A percentile compares a stretch with the other conserved stretches of the same genome.
These are phyloP conservation scores for Zygoascus meyerae DNA, from an alignment of 1,139 yeast species.

Conservation along the genomic window DNA sequence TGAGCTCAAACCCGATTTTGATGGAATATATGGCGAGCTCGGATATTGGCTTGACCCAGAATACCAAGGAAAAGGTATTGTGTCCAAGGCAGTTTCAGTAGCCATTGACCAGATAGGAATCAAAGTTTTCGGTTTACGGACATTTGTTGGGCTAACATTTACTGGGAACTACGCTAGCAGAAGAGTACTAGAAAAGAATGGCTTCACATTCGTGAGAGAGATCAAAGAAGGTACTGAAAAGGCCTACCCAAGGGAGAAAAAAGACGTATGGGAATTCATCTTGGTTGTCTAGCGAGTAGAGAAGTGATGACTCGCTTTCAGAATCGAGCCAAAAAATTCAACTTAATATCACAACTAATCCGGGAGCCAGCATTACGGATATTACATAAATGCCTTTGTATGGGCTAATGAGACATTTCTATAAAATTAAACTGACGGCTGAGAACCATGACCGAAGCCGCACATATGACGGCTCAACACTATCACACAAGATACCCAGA, in stretches of 20 bases:
- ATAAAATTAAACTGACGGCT: too few species aligned
- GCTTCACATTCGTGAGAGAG: conserved; percentile 14
- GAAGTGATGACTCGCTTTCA: too few species aligned
- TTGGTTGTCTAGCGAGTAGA: too few species aligned
- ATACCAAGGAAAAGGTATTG: conserved; percentile 19
- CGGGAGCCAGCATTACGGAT: too few species aligned
- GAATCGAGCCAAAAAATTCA: too few species aligned
- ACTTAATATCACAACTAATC: too few species aligned
- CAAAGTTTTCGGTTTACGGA: conserved; percentile 13
- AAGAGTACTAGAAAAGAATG: conserved; percentile 18
- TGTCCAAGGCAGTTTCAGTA: conserved; percentile 15
- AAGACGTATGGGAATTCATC: conserved; percentile 4
- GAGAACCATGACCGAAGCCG: too few species aligned
- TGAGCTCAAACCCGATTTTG: conserved; percentile 8
- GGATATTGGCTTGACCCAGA: conserved; percentile 22
- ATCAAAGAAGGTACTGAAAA: conserved; percentile 13
- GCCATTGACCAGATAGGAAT: conserved; percentile 17
- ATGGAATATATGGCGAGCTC: not conserved
- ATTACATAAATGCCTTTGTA: too few species aligned
- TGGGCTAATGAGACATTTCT: too few species aligned
- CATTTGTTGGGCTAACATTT: conserved; percentile 18
- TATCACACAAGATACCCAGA: too few species aligned
- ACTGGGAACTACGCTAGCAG: conserved; percentile 20
- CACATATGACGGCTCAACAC: too few species aligned
- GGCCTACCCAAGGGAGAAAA: conserved; percentile 1